These are phyloP conservation scores for Pythium rhizo-oryzae DNA, from an alignment of 352 stramenopile genomes.

Conservation along the genomic window DNA sequence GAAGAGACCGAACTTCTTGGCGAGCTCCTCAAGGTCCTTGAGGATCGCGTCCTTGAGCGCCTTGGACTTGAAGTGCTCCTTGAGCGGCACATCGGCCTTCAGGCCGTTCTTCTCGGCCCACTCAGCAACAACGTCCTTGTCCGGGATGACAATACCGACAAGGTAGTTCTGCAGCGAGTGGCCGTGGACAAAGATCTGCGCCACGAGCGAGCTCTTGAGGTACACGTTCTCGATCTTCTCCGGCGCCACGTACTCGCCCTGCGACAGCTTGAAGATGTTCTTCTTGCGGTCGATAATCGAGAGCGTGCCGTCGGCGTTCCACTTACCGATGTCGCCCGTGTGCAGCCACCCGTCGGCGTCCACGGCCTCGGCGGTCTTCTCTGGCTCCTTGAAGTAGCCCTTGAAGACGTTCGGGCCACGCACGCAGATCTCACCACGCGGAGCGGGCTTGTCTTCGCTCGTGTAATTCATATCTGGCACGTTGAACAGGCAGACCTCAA, in stretches of 20 bases:
- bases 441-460: constrained; percentile 72
- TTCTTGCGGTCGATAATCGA: constrained; percentile 93
- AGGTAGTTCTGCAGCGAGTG: constrained; percentile 2
- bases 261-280: constrained; percentile 95
- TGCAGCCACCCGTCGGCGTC: constrained; percentile 97
- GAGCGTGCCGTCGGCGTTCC: constrained; percentile 94
- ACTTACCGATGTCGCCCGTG: constrained; percentile 96
- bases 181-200: background rate
- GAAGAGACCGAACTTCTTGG: constrained; percentile 72
- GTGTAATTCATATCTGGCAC: constrained; percentile 98
- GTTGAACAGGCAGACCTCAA: constrained; percentile 95
- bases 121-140: background rate
- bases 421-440: constrained; percentile 70
- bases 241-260: constrained; percentile 96
- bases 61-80: constrained; percentile 31
- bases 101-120: constrained; percentile 53
- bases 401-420: constrained; percentile 82
- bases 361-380: constrained; percentile 92
- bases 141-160: background rate
- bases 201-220: background rate
- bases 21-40: constrained; percentile 71
- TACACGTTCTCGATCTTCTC: constrained; percentile 93
- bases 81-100: constrained; percentile 27
- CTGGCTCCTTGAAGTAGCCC: constrained; percentile 93
- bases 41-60: constrained; percentile 64